Conservation (phyloP, 495 filamentous ascomycete genomes). For the Penicillium samsonianum region DNA sequence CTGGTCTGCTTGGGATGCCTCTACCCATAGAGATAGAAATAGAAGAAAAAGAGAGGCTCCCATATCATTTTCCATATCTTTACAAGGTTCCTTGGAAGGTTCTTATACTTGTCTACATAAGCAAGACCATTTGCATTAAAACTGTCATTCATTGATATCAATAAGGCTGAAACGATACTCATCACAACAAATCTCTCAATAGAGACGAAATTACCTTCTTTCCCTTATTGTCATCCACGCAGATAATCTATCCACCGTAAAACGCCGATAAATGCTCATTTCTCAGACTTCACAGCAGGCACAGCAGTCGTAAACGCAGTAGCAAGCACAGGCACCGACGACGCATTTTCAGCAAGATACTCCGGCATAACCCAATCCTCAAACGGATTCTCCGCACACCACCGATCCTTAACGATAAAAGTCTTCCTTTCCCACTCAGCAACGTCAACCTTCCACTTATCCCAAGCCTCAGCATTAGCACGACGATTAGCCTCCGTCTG, state of each 20-base stretch:
- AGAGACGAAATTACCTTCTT: background rate
- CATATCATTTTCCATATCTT: background rate
- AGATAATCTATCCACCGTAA: background rate
- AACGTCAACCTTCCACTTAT: slow-evolving; percentile 56
- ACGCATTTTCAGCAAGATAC: background rate
- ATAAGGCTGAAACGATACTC: slow-evolving; percentile 10
- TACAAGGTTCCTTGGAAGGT: no score
- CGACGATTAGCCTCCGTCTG: slow-evolving; percentile 67
- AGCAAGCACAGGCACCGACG: slow-evolving; percentile 9
- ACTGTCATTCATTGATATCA: background rate
- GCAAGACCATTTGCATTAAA: background rate
- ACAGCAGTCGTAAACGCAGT: background rate
- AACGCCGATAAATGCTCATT: background rate
- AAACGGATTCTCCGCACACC: slow-evolving; percentile 61
- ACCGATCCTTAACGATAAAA: slow-evolving; percentile 58
- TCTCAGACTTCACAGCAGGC: slow-evolving; percentile 4
- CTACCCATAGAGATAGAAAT: slow-evolving; percentile 31
- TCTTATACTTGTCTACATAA: background rate
- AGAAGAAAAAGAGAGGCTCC: slow-evolving; percentile 8
- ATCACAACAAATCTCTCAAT: background rate
- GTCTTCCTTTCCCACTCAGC: slow-evolving; percentile 72
- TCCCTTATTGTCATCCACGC: background rate
- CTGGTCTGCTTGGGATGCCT: slow-evolving; percentile 21
- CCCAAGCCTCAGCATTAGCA: slow-evolving; percentile 56
- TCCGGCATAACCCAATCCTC: slow-evolving; percentile 30